These are phyloP conservation scores for Periconia sp. DNA, from an alignment of 2,329 filamentous ascomycete genomes.

Conservation along the genomic window DNA sequence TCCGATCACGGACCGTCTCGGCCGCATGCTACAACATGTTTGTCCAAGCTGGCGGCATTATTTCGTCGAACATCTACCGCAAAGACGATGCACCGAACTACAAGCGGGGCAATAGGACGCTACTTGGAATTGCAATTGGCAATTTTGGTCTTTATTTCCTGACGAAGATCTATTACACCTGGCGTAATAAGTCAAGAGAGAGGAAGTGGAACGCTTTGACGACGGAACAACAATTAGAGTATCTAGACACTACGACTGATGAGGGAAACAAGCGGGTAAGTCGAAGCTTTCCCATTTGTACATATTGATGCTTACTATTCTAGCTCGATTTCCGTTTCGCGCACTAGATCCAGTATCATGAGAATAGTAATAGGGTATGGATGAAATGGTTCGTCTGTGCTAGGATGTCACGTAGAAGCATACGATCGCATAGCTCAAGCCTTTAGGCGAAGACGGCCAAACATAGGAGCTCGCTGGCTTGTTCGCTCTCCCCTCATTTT, in stretches of 20 bases:
- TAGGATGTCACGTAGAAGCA: no score
- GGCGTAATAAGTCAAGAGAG: constrained; percentile 34
- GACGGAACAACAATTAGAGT: constrained; percentile 38
- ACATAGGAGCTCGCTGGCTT: no score
- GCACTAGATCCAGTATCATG: no score
- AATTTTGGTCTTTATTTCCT: constrained; percentile 37
- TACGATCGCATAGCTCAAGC: no score
- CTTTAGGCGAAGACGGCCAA: no score
- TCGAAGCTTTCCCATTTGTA: no score
- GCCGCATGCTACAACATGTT: constrained; percentile 38
- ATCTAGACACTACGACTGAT: constrained; percentile 43
- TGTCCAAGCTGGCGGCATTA: constrained; percentile 30
- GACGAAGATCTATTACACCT: constrained; percentile 42
- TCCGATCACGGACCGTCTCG: constrained; percentile 65
- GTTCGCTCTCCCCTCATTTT: no score
- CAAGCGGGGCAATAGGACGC: constrained; percentile 25
- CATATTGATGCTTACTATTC: no score
- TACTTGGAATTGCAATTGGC: constrained; percentile 34
- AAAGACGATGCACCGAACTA: constrained; percentile 29
- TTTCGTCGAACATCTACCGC: constrained; percentile 31
- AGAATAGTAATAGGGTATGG: no score
- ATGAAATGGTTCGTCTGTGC: no score
- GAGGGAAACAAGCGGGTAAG: constrained; percentile 45
- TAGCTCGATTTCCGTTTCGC: no score
- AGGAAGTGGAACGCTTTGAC: constrained; percentile 47